Evolutionary conservation across 2,329 filamentous ascomycete genomes (phyloP).

Genomic region (Volutella citrinella): DNA sequence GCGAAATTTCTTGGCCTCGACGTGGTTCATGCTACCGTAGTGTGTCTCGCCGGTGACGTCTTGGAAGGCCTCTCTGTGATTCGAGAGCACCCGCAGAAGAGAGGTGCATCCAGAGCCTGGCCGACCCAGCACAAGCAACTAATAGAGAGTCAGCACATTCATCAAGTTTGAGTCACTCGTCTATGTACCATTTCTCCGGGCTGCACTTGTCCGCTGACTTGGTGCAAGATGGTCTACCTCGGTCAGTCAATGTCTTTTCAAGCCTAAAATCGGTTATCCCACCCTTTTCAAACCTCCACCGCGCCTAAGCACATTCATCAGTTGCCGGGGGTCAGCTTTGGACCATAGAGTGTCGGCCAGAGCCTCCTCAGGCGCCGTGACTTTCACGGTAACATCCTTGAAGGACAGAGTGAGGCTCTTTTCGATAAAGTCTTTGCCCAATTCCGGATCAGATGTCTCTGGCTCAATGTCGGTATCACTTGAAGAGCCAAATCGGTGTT

Average conservation of each 20-base stretch:
- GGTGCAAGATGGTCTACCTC: constrained; percentile 62
- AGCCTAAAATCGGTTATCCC: too few relatives aligned
- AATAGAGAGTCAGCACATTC: constrained; percentile 13
- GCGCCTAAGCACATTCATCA: constrained; percentile 7
- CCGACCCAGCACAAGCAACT: constrained; percentile 31
- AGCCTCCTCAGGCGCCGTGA: constrained; percentile 16
- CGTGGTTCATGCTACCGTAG: constrained; percentile 25
- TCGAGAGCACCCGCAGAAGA: constrained; percentile 28
- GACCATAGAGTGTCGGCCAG: constrained; percentile 22
- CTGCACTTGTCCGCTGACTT: constrained; percentile 65
- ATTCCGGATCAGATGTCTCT: constrained; percentile 11
- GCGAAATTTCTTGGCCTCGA: constrained; percentile 21
- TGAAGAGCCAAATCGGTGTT: constrained; percentile 10
- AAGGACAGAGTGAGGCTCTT: constrained; percentile 21
- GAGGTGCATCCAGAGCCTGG: constrained; percentile 32
- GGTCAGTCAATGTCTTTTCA: too few relatives aligned
- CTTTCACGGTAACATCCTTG: constrained; percentile 15
- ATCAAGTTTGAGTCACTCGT: too few relatives aligned
- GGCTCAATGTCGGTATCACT: constrained; percentile 18
- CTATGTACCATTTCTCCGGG: constrained; percentile 73
- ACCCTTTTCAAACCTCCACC: too few relatives aligned
- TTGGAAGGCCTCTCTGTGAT: constrained; percentile 25
- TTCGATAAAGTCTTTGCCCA: constrained; percentile 16
- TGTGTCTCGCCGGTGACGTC: constrained; percentile 23
- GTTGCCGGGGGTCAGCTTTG: constrained; percentile 17